Conservation (phyloP, 75 land plant genomes). For the Cupressus sempervirens region DNA sequence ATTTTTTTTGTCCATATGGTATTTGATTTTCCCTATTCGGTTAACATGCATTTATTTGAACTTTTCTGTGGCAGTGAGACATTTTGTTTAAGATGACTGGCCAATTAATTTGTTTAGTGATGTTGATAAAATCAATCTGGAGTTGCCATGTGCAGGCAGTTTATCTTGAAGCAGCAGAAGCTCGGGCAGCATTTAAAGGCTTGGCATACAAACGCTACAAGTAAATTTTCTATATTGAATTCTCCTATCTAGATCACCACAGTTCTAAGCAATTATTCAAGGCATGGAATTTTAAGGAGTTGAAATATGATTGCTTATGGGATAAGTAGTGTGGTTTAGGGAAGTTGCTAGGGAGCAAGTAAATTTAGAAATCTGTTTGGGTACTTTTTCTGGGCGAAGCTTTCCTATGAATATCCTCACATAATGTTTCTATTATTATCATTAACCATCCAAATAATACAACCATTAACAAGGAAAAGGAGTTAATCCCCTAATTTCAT, state of each 20-base stretch:
- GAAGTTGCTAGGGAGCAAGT: neutral
- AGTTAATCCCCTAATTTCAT: too few relatives aligned
- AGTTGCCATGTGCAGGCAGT: slow-evolving; percentile 44
- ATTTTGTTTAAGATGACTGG: neutral
- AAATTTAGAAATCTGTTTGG: neutral
- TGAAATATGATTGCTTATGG: neutral
- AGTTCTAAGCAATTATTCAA: neutral
- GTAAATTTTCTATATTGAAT: slow-evolving; percentile 27
- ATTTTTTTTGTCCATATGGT: neutral
- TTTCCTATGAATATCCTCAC: neutral
- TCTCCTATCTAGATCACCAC: neutral
- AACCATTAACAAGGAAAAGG: too few relatives aligned
- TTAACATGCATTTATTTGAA: neutral
- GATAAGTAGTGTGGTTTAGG: neutral
- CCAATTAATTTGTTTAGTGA: neutral
- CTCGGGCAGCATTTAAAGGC: slow-evolving; percentile 78
- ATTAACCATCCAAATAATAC: too few relatives aligned
- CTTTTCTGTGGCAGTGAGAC: neutral
- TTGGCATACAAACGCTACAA: slow-evolving; percentile 91
- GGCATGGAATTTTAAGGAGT: neutral
- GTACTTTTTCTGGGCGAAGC: neutral
- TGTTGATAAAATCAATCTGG: neutral
- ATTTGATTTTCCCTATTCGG: neutral
- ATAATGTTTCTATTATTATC: neutral
- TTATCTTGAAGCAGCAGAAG: slow-evolving; percentile 85